Conservation (phyloP, 148 eudicot genomes). For the Salicornia ramosissima region DNA sequence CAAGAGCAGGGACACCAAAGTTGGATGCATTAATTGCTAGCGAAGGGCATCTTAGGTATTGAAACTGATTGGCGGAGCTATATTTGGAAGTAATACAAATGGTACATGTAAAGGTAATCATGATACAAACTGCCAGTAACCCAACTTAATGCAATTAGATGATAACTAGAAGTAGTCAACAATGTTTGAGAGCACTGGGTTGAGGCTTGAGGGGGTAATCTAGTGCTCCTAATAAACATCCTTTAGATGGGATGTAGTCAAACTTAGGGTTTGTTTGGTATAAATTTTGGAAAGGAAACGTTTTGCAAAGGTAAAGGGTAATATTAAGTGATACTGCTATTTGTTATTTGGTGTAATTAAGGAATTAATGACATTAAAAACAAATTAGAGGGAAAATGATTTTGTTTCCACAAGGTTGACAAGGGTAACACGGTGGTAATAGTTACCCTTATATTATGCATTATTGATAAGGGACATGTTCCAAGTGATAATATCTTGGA, state of each 20-base stretch:
- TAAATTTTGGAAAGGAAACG: too few relatives aligned
- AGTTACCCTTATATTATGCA: constrained; percentile 12
- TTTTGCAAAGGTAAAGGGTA: too few relatives aligned
- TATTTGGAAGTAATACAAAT: constrained; percentile 13
- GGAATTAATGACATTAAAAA: too few relatives aligned
- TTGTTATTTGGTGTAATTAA: too few relatives aligned
- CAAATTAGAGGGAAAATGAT: too few relatives aligned
- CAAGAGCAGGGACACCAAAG: constrained; percentile 88
- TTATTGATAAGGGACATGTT: constrained; percentile 7
- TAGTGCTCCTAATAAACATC: not conserved
- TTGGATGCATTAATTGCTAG: constrained; percentile 97
- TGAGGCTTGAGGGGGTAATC: not conserved
- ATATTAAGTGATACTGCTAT: too few relatives aligned
- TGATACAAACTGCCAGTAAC: not conserved
- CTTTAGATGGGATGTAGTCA: not conserved
- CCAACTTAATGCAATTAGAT: constrained; percentile 10
- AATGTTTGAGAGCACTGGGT: not conserved
- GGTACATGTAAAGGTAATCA: constrained; percentile 7
- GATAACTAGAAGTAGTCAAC: not conserved
- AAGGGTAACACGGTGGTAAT: too few relatives aligned
- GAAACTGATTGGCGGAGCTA: constrained; percentile 24
- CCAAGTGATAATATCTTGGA: constrained; percentile 95
- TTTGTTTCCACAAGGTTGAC: too few relatives aligned
- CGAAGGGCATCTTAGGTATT: constrained; percentile 99
- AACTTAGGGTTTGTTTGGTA: too few relatives aligned